Base-by-base conservation (phyloP, 1,139 yeast genomes). In the Geotrichum cucujoidarum region DNA sequence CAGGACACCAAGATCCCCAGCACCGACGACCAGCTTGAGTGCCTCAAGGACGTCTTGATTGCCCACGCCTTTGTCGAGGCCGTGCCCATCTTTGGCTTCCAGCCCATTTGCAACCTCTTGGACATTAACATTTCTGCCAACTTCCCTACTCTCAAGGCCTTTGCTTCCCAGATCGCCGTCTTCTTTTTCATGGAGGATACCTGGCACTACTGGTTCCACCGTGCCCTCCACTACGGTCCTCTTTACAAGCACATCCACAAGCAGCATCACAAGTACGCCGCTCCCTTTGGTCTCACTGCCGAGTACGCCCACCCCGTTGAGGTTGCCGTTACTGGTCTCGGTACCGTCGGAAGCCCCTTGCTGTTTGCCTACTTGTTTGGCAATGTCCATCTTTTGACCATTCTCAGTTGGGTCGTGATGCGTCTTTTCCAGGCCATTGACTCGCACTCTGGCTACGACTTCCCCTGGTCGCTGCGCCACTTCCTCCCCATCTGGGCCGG, bases 401-500 rank as follows among this genome's bases (percentile, higher is more conserved):
- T 90, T 52, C 78, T 87, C 59, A 59, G 80, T 45, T 90, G 97
- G 97, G 84, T 90, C 59, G 76, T 85, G 13, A 67, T 87, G 58
- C 79, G 97, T 64, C 78, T 90, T 58, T 80, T 83, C 71, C 97
- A 90, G 71, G 97, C 97, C 8, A 88, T 90, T 50, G 97, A 90
- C 66, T 84, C 97, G 29, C 97, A 90, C 68, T 88, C 97, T 1
- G 97, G 97, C 50, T 90, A 90, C 69, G 97, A 90, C 62, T 90
- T 90, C 77, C 97, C 97, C 51, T 83, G 95, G 88, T 87, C 96
- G 4, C 76, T 90, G 64, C 92, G 87, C 70, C 86, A 88, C 62
- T 81, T 88, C 69, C 65, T 90, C 51, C 96, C 97, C 34, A 77
- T 90, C 70, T 90, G 97, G 97, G 95, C 97, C 16, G 97, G 97